These are phyloP conservation scores for Acmispon strigosus DNA, from an alignment of 306 rosid genomes.

Conservation along the genomic window DNA sequence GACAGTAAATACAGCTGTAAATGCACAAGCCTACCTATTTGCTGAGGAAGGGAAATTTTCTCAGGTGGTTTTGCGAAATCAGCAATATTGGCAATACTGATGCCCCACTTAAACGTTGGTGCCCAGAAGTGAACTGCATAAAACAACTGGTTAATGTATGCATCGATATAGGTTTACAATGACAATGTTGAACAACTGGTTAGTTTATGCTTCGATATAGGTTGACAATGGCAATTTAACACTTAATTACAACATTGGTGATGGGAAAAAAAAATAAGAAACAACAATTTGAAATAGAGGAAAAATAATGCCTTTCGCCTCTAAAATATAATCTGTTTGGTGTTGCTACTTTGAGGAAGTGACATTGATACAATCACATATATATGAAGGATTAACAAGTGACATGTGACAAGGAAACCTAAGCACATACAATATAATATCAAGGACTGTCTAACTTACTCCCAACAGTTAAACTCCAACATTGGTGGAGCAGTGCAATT, in stretches of 20 bases:
- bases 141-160: slow-evolving; percentile 8
- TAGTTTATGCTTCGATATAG: slow-evolving; percentile 1
- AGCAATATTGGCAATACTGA: slow-evolving; percentile 89
- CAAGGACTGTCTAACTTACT: no score
- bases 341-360: background rate
- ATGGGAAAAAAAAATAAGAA: background rate
- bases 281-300: background rate
- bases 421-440: no score
- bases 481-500: no score
- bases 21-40: slow-evolving; percentile 49
- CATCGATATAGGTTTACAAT: background rate
- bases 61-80: slow-evolving; percentile 93
- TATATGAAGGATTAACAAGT: no score
- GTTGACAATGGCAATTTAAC: background rate
- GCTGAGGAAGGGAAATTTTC: slow-evolving; percentile 91
- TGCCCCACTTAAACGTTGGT: slow-evolving; percentile 98
- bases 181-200: background rate
- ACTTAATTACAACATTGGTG: background rate
- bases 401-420: no score
- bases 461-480: no score
- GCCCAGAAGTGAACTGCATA: slow-evolving; percentile 97
- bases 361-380: background rate
- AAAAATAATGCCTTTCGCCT: background rate
- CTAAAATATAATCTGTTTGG: background rate
- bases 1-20: background rate